phyloP scores from a whole-genome alignment of 176 grass and related monocot genomes.

The Metroxylon sagu region DNA sequence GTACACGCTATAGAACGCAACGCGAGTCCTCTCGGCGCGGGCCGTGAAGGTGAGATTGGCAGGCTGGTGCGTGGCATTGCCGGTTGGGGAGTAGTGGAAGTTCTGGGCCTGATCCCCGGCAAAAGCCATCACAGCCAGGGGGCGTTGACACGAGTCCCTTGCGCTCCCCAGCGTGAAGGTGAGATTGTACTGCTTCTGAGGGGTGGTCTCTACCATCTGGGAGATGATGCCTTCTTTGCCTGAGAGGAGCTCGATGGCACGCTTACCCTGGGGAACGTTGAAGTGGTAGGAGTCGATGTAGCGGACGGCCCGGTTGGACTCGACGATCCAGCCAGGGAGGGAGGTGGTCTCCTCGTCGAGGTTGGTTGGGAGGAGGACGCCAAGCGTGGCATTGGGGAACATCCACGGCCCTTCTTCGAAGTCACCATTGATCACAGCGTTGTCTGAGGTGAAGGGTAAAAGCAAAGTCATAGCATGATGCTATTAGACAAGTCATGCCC shows the following conservation, averaged over 20 bases:
- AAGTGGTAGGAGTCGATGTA: slow-evolving; percentile 74
- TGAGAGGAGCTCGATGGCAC: slow-evolving; percentile 83
- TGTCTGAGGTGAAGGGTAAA: slow-evolving; percentile 33
- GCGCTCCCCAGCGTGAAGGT: slow-evolving; percentile 62
- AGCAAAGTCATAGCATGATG: neutral
- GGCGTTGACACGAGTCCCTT: slow-evolving; percentile 70
- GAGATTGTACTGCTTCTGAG: slow-evolving; percentile 77
- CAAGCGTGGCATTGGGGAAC: slow-evolving; percentile 84
- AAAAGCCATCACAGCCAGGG: slow-evolving; percentile 85
- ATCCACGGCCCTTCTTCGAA: slow-evolving; percentile 98
- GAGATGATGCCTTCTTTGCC: slow-evolving; percentile 98
- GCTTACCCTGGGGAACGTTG: slow-evolving; percentile 78
- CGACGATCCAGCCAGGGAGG: slow-evolving; percentile 79
- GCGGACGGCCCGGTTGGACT: slow-evolving; percentile 86
- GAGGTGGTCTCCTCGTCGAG: slow-evolving; percentile 79
- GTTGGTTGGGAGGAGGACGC: slow-evolving; percentile 88
- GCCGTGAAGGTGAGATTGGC: slow-evolving; percentile 63
- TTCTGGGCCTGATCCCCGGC: slow-evolving; percentile 80
- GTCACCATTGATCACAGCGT: slow-evolving; percentile 74
- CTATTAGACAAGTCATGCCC: no score
- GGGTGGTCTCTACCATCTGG: slow-evolving; percentile 89
- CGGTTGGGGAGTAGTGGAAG: slow-evolving; percentile 78
- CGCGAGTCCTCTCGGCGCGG: slow-evolving; percentile 52
- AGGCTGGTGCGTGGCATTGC: slow-evolving; percentile 61
- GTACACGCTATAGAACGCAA: slow-evolving; percentile 89